Percentiles rank a stretch among this genome's conserved stretches.
Evolutionary conservation across 306 rosid species (phyloP).

Genomic region (Dryas octopetala): DNA sequence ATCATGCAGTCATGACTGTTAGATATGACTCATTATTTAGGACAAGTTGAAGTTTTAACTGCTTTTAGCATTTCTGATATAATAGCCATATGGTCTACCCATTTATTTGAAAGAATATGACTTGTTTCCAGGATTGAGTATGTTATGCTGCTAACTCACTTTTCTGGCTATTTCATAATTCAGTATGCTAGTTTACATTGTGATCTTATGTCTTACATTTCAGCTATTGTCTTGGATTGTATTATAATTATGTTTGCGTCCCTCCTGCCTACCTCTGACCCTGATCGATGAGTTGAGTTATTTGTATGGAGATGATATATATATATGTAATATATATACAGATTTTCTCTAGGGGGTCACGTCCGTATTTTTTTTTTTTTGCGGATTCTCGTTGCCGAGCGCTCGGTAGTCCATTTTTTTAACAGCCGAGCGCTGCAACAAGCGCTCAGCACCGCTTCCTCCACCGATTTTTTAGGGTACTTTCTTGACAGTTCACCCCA

Average conservation of each 20-base stretch:
- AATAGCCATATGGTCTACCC: not conserved
- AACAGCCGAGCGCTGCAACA: no score
- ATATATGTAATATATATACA: no score
- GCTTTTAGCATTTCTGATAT: not conserved
- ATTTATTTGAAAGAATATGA: not conserved
- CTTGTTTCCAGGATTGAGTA: not conserved
- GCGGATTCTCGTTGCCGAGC: no score
- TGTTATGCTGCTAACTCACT: not conserved
- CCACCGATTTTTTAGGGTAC: no score
- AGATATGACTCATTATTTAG: not conserved
- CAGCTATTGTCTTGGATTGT: not conserved
- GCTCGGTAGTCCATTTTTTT: no score
- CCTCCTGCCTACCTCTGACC: not conserved
- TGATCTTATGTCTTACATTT: not conserved
- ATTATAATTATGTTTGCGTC: not conserved
- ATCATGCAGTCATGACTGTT: not conserved
- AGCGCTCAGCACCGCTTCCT: no score
- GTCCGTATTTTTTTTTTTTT: no score
- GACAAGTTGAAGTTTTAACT: not conserved
- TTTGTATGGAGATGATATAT: not conserved
- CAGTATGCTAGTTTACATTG: not conserved
- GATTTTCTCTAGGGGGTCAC: no score
- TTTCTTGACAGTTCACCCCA: no score
- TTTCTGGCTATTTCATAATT: not conserved
- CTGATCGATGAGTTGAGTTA: slow-evolving; percentile 1